Evolutionary conservation across 1,284 basidiomycete genomes (phyloP), one percentile per base, ranked within the genome.

Genomic region (Pisolithus thermaeus): DNA sequence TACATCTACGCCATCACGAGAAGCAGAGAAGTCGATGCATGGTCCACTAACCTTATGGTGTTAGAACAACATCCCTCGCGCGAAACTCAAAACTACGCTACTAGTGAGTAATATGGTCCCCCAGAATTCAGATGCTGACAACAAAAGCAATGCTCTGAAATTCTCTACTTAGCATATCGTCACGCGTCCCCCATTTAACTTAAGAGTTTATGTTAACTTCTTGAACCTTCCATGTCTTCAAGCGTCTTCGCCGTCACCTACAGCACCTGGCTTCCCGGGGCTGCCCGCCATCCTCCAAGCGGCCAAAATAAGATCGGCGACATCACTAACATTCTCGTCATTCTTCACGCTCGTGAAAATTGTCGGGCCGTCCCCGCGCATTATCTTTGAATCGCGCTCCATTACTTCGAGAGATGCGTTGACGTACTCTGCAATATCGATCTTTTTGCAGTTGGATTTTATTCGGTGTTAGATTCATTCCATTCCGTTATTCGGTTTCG

Each of bases 281-380:
- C 80, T 81, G 16, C 87, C 87, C 8, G 87, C 84, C 7, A 80
- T 77, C 62, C 80, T 80, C 90, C 95, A 96, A 7, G 93, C 93
- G 9, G 85, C 86, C 28, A 97, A 70, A 55, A 98, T 83, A 35
- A 97, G 77, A 45, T 87, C 83, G 5, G 88, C 80, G 3, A 97
- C 81, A 53, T 92, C 90, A 44, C 90, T 81, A 2, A 98, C 84
- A 0, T 92, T 93, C 53, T 82, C 82, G 28, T 76, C 80, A 53
- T 92, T 75, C 64, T 90, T 87, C 49, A 99, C 83, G 55, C 90
- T 90, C 0, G 91, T 83, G 69, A 99, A 99, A 20, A 97, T 68
- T 0, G 96, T 98, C 1, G 96, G 96, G 0, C 96, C 96, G 52
- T 88, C 82, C 48, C 96, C 96, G 28, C 96, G 81, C 91, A 99